Base-by-base conservation (phyloP, 495 filamentous ascomycete species). In the Penicillium diatomitis region DNA sequence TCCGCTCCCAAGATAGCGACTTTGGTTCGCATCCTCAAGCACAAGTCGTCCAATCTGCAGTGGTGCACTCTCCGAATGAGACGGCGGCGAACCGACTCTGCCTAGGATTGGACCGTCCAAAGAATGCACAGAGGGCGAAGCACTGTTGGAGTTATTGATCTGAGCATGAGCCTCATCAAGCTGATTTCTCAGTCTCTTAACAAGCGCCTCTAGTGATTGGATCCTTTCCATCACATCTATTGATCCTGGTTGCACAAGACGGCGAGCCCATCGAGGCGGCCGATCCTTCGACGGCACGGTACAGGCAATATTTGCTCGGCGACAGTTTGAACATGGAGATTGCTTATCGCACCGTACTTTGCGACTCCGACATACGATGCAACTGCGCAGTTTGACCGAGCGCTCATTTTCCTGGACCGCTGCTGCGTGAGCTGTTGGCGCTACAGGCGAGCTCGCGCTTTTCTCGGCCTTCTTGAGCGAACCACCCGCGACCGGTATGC, bases 311-410 rank as follows among this genome's bases (percentile, higher is more conserved):
- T 77, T 76, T 8, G 79, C 80, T 3, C 75, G 78, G 46, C 74
- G 74, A 60, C 83, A 87, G 58, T 82, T 83, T 4, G 80, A 77
- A 56, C 83, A 87, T 20, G 83, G 83, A 12, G 72, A 74, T 20
- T 75, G 74, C 55, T 83, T 87, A 61, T 86, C 79, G 54, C 83
- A 87, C 30, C 81, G 81, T 36, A 85, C 83, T 70, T 86, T 84
- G 12, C 80, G 75, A 9, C 61, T 66, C 7, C 80, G 67, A 53
- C 81, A 84, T 38, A 72, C 65, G 20, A 75, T 65, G 38, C 80
- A 83, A 50, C 78, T 81, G 33, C 78, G 75, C 39, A 53, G 56
- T 51, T 78, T 78, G 20, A 60, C 51, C 5, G 56, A 10, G 38
- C 54, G 49, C 37, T 38, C 38, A 11, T 53, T 8, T 6, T 27